Evolutionary conservation across 148 eudicot species (phyloP), one percentile per base, ranked within the genome.

Genomic region (Silene uniflora): DNA sequence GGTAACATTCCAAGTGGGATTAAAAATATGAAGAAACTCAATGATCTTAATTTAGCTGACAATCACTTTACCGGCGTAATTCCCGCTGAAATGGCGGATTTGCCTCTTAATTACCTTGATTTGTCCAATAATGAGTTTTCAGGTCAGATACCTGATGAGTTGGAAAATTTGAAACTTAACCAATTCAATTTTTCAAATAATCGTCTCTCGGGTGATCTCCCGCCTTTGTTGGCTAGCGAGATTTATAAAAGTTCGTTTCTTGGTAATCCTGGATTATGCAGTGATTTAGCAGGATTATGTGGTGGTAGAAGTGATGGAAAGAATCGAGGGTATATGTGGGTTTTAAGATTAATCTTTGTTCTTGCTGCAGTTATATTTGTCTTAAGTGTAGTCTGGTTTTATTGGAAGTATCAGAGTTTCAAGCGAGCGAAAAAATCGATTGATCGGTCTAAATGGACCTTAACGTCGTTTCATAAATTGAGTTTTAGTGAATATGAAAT

Each of bases 401-500:
- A 85, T 52, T 73, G 68, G 58, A 91, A 83, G 75, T 90, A 87
- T 56, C 79, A 74, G 78, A 87, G 46, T 18, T 84, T 90, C 79
- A 86, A 87, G 80, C 71, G 80, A 55, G 80, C 61, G 0, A 90
- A 88, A 14, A 56, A 47, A 29, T 78, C 77, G 0, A 80, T 84
- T 11, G 98, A 90, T 22, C 85, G 74, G 39, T 87, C 95, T 0
- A 93, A 90, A 78, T 93, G 98, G 98, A 88, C 98, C 0, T 78
- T 91, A 47, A 90, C 88, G 83, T 93, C 98, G 3, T 93, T 93
- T 59, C 97, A 93, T 67, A 93, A 93, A 60, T 35, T 93, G 84
- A 91, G 95, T 62, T 93, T 93, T 72, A 85, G 89, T 23, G 98
- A 93, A 67, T 86, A 79, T 13, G 98, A 93, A 73, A 91, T 93